These are phyloP conservation scores for Hypocreales sp. DNA, from an alignment of 2,329 filamentous ascomycete species.

Conservation along the genomic window DNA sequence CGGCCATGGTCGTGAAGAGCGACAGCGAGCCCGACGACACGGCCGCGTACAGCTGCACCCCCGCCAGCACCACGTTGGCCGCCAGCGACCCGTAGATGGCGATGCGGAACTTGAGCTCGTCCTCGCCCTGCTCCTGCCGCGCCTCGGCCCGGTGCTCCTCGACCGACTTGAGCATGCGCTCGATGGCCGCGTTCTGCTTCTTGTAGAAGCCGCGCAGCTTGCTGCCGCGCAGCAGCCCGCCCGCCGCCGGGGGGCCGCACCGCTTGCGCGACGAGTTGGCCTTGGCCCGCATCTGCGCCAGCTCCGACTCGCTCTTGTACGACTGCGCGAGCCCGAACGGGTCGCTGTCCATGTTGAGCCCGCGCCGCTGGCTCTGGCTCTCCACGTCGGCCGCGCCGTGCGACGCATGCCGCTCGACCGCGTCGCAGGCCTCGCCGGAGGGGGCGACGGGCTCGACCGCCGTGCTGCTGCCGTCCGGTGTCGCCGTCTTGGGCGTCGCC, in stretches of 20 bases:
- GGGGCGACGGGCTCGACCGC: slow-evolving; percentile 23
- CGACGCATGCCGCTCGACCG: slow-evolving; percentile 26
- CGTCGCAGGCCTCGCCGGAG: slow-evolving; percentile 17
- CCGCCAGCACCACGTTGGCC: slow-evolving; percentile 67
- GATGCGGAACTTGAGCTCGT: slow-evolving; percentile 61
- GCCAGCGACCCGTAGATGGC: slow-evolving; percentile 53
- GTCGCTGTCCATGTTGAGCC: slow-evolving; percentile 49
- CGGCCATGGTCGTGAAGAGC: slow-evolving; percentile 94
- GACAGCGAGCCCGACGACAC: slow-evolving; percentile 79
- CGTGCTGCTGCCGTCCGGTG: no score
- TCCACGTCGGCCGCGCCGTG: slow-evolving; percentile 31
- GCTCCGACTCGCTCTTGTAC: slow-evolving; percentile 64
- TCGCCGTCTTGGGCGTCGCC: no score
- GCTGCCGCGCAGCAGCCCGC: no score
- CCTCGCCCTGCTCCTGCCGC: slow-evolving; percentile 63
- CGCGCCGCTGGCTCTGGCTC: slow-evolving; percentile 23
- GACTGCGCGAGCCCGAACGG: slow-evolving; percentile 65
- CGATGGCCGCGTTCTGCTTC: slow-evolving; percentile 83
- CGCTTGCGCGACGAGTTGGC: slow-evolving; percentile 72
- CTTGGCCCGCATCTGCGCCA: slow-evolving; percentile 60
- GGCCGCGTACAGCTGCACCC: slow-evolving; percentile 79
- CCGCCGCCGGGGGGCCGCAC: slow-evolving; percentile 5
- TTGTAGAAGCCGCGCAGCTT: slow-evolving; percentile 74
- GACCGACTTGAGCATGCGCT: slow-evolving; percentile 80
- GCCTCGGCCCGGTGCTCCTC: slow-evolving; percentile 79